Evolutionary conservation across 2,329 filamentous ascomycete species (phyloP), one percentile per base, ranked within the genome.

Genomic region (Drechslera avenae): DNA sequence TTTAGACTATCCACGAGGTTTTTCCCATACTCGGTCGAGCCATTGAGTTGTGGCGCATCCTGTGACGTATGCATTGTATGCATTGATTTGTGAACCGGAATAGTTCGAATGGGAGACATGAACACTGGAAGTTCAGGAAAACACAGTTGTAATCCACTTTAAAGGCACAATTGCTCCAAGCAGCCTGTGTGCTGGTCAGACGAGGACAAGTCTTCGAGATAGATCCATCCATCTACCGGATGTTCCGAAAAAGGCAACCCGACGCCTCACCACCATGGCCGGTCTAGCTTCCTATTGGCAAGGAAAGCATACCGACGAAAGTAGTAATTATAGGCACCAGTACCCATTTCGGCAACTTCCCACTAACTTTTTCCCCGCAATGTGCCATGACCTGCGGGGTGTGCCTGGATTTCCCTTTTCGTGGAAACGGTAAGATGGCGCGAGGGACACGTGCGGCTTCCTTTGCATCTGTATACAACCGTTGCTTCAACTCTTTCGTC

Each of bases 41-140:
- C 56, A 14, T 54, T 48, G 4, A 61, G 33, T 17, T 59, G 43
- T 7, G 48, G 48, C 19, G 48, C 39, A 32, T 57, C 49, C 34
- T 60, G 52, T 19, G 60, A 53, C 16, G 59, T 50, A 54, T 63
- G 56, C 60, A 63, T 63, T 21, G n/a, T 52, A 14, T 26, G 28
- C n/a, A 16, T 12, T 23, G 7, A 2, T 8, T 23, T 8, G 21
- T 23, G 21, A 23, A 8, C 6, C 21, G 21, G 7, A 23, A 23
- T 23, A 23, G 4, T 23, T 23, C 21, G 21, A 23, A 23, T 23
- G 6, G 21, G 21, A 5, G 21, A 23, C 21, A 23, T 23, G 21
- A 23, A 23, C 21, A 23, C 21, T 7, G n/a, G n/a, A n/a, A n/a
- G n/a, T n/a, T n/a, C n/a, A n/a, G n/a, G n/a, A n/a, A 23, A 23